phyloP scores from a whole-genome alignment of 495 filamentous ascomycete genomes.

The Daldinia grandis region DNA sequence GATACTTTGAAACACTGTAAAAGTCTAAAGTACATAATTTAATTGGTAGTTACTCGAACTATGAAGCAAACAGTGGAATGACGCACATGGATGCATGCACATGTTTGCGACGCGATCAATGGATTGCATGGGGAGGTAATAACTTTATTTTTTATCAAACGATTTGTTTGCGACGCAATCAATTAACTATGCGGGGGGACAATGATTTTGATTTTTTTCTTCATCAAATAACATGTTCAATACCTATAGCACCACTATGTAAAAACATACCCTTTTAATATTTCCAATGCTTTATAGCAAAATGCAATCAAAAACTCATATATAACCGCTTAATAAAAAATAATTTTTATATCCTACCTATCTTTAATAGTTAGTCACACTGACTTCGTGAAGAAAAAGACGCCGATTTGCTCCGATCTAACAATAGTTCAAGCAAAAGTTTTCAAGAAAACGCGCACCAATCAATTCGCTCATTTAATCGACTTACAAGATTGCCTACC shows the following conservation, averaged over 20 bases:
- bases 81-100: neutral
- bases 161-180: no score
- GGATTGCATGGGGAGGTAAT: neutral
- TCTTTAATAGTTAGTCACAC: neutral
- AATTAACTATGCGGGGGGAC: no score
- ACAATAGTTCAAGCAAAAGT: conserved; percentile 17
- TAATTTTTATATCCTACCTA: no score
- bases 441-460: conserved; percentile 22
- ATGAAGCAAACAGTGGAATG: no score
- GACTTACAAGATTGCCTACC: conserved; percentile 5
- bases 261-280: no score
- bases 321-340: neutral
- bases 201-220: neutral
- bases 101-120: neutral
- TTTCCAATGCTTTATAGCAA: no score
- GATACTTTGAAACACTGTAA: no score
- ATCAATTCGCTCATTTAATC: conserved; percentile 10
- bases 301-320: neutral
- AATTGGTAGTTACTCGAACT: no score
- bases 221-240: neutral
- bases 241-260: no score
- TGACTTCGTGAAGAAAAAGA: neutral
- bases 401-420: conserved; percentile 25
- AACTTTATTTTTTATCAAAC: neutral
- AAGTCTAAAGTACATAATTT: no score